phyloP scores from a whole-genome alignment of 1,139 yeast genomes.

The Debaryomyces fabryi region DNA sequence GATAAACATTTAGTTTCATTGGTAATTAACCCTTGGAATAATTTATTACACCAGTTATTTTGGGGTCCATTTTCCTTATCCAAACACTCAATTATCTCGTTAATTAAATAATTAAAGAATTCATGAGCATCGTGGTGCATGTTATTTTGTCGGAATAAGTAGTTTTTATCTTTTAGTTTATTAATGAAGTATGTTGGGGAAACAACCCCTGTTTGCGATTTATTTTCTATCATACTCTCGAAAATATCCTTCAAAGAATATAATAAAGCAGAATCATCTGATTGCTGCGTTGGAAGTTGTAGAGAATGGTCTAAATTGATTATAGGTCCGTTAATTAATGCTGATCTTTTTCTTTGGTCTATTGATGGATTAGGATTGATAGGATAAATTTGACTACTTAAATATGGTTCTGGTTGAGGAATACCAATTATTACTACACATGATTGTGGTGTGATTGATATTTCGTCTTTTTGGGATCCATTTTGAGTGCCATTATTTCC shows the following conservation, averaged over 20 bases:
- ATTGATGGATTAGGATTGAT: constrained; percentile 57
- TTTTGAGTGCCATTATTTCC: constrained; percentile 12
- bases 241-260: constrained; percentile 83
- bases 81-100: constrained; percentile 75
- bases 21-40: constrained; percentile 84
- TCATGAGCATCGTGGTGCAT: constrained; percentile 99
- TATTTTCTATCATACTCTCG: constrained; percentile 78
- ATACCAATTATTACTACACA: constrained; percentile 46
- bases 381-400: constrained; percentile 42
- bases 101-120: constrained; percentile 82
- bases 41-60: constrained; percentile 61
- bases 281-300: constrained; percentile 41
- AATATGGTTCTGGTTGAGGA: constrained; percentile 43
- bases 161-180: constrained; percentile 78
- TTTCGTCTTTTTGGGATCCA: constrained; percentile 20
- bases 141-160: constrained; percentile 74
- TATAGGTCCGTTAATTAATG: constrained; percentile 81
- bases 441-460: constrained; percentile 21
- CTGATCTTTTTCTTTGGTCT: constrained; percentile 80
- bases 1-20: constrained; percentile 89
- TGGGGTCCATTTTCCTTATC: constrained; percentile 39
- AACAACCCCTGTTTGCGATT: constrained; percentile 74
- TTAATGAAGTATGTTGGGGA: constrained; percentile 78
- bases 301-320: constrained; percentile 74
- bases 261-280: constrained; percentile 58